These are phyloP conservation scores for Plasmodium knowlesi DNA, from an alignment of 169 alveolate species.

Conservation along the genomic window DNA sequence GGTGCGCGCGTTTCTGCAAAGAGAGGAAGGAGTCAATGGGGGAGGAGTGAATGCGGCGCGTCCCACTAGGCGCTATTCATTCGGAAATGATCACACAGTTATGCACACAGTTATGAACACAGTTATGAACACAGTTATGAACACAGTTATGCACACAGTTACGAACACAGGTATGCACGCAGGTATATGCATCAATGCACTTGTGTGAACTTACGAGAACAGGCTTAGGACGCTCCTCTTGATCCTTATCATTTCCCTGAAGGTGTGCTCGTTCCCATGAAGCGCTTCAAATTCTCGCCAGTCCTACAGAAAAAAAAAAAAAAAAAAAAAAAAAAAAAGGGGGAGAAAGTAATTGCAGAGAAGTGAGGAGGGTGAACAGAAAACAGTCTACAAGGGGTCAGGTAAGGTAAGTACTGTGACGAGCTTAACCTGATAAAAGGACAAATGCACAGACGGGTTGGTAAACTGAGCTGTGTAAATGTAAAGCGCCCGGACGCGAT, in stretches of 20 bases:
- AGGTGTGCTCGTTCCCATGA: conserved; percentile 91
- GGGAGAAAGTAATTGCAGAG: background rate
- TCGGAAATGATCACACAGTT: background rate
- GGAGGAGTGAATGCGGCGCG: background rate
- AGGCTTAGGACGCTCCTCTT: conserved; percentile 65
- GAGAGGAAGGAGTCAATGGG: background rate
- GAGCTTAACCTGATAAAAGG: conserved; percentile 71
- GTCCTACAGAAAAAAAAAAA: conserved; percentile 60
- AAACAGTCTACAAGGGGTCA: background rate
- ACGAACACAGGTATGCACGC: background rate
- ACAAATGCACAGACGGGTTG: conserved; percentile 79
- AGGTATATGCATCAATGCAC: background rate
- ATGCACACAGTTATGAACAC: no score
- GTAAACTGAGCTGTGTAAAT: conserved; percentile 87
- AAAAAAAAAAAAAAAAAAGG: background rate
- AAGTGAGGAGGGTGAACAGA: background rate
- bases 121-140: background rate
- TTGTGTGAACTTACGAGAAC: conserved; percentile 19
- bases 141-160: background rate
- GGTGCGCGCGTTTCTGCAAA: conserved; percentile 28
- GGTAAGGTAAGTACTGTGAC: background rate
- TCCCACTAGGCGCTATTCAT: background rate
- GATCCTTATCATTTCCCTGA: conserved; percentile 87
- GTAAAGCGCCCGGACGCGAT: conserved; percentile 92
- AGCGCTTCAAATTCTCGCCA: conserved; percentile 92